phyloP scores from a whole-genome alignment of 1,139 yeast genomes.

The Blastobotrys arbuscula region DNA sequence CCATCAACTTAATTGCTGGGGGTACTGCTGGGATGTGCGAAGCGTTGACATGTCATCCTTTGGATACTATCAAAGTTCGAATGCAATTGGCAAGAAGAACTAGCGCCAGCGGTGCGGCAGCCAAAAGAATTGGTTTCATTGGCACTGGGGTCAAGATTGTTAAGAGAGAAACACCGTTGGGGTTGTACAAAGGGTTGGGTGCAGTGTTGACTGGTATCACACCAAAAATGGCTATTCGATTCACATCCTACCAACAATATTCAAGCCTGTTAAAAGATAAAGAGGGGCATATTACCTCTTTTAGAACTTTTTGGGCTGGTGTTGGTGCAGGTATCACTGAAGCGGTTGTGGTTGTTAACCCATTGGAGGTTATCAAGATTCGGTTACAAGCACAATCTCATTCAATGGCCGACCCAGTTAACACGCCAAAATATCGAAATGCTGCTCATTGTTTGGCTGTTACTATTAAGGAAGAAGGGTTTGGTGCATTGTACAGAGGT shows the following conservation, averaged over 20 bases:
- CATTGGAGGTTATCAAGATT: constrained; percentile 95
- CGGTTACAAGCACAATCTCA: constrained; percentile 95
- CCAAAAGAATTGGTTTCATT: constrained; percentile 71
- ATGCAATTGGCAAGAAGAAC: constrained; percentile 69
- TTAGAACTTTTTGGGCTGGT: constrained; percentile 76
- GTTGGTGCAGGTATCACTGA: constrained; percentile 97
- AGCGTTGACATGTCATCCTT: constrained; percentile 94
- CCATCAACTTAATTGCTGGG: constrained; percentile 84
- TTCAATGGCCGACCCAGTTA: constrained; percentile 77
- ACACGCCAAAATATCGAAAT: constrained; percentile 78
- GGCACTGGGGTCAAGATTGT: constrained; percentile 76
- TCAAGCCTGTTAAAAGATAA: constrained; percentile 57
- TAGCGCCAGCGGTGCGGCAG: constrained; percentile 24
- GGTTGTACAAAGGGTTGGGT: constrained; percentile 91
- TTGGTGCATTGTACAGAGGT: constrained; percentile 85
- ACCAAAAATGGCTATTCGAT: constrained; percentile 97
- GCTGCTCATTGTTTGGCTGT: constrained; percentile 89
- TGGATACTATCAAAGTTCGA: constrained; percentile 87
- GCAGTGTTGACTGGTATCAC: constrained; percentile 97
- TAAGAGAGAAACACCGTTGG: constrained; percentile 73
- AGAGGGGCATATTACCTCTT: constrained; percentile 63
- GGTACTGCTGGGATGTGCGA: constrained; percentile 97
- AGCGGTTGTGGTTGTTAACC: constrained; percentile 90
- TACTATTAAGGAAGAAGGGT: constrained; percentile 86
- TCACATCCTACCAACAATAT: constrained; percentile 88